A percentile compares a stretch with the other conserved stretches of the same genome.
phyloP scores from a whole-genome alignment of 805 yeast genomes.

The Yarrowia sp. region DNA sequence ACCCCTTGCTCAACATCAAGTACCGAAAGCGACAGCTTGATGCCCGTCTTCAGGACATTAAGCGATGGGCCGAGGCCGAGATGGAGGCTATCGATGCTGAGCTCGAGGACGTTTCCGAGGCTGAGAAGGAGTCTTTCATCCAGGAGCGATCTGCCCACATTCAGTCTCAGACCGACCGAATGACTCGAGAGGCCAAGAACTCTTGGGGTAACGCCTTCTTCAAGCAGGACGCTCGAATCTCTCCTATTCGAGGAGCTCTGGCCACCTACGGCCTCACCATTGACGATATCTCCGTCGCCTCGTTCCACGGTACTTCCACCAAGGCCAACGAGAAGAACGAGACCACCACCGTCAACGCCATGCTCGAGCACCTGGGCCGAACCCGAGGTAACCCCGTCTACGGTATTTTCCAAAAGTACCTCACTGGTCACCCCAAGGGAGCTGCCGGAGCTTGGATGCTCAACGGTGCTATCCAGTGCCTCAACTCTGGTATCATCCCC shows the following conservation, averaged over 20 bases:
- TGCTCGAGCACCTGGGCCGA: constrained; percentile 96
- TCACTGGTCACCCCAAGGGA: constrained; percentile 99
- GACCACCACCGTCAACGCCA: constrained; percentile 81
- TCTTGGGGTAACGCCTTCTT: constrained; percentile 96
- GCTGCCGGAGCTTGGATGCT: constrained; percentile 99
- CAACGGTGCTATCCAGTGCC: constrained; percentile 94
- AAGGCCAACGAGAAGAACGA: constrained; percentile 99
- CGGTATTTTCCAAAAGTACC: constrained; percentile 98
- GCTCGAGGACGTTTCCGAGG: constrained; percentile 52
- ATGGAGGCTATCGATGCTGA: constrained; percentile 67
- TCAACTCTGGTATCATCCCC: constrained; percentile 91
- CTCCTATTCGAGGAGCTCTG: constrained; percentile 95
- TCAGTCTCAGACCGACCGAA: constrained; percentile 77
- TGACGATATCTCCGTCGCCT: constrained; percentile 94
- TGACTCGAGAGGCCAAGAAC: constrained; percentile 81
- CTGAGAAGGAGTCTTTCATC: constrained; percentile 56
- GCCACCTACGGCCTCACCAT: constrained; percentile 90
- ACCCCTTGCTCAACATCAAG: constrained; percentile 80
- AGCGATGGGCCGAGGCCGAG: constrained; percentile 83
- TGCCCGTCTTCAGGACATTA: constrained; percentile 72
- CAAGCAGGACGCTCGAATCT: constrained; percentile 85
- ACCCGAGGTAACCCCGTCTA: constrained; percentile 95
- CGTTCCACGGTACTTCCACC: constrained; percentile 99
- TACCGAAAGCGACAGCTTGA: constrained; percentile 92
- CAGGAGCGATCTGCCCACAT: constrained; percentile 86